Evolutionary conservation across 495 filamentous ascomycete species (phyloP), one percentile per base, ranked within the genome.

Genomic region (Penicillium alfredii): DNA sequence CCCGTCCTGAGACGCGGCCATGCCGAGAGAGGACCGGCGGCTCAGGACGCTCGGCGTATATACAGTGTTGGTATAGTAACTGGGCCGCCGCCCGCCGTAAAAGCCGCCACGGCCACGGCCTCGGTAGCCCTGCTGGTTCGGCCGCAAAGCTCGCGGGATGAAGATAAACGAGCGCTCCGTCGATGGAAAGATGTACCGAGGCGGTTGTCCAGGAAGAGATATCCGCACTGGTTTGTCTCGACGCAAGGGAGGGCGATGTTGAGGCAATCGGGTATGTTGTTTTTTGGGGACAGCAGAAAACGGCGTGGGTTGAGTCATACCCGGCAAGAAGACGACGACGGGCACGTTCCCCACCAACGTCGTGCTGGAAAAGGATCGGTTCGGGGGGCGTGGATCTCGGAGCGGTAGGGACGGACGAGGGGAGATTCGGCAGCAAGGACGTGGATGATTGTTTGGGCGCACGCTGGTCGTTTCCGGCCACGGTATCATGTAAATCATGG

Each of bases 211-310:
- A 5, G 92, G 92, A 27, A 99, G 70, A 16, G 88, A 95, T 38
- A 99, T 86, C 28, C 92, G 81, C 17, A 97, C 92, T 8, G 93
- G 93, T 53, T 97, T 99, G 60, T 99, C 92, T 29, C 92, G 84
- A 32, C 92, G 84, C 21, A 99, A 73, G 20, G 92, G 92, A 33
- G 92, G 93, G 6, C 92, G 81, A 61, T 97, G 92, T 51, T 95
- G 86, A 40, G 92, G 92, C 20, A 99, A 76, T 40, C 88, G 88
- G 16, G 88, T 94, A 58, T 99, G 87, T 42, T 87, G 80, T 53
- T 82, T 86, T 33, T 89, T 75, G 32, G 82, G 76, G 29, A 94
- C 76, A 20, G 77, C 73, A 15, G 83, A 59, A 48, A 89, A 86
- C 25, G 71, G 55, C 34, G 85, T 76, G 2, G 87, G 77, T 16